phyloP scores from a whole-genome alignment of 2,329 filamentous ascomycete genomes.

The Triangularia setosa region DNA sequence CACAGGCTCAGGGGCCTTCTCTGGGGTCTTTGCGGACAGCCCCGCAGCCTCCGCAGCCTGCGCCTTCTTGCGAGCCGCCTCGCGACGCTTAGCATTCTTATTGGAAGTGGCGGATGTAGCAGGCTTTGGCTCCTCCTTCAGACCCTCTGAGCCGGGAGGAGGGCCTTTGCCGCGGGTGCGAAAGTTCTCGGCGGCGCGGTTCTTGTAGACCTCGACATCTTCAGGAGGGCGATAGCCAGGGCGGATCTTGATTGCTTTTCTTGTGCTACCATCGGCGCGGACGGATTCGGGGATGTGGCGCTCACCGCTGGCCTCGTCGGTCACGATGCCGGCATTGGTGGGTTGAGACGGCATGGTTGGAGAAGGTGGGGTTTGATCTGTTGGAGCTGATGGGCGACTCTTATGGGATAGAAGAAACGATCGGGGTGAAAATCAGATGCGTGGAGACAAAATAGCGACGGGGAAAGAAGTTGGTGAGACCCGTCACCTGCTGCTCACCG shows the following conservation, averaged over 20 bases:
- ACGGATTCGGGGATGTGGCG: slow-evolving; percentile 85
- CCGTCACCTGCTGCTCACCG: neutral
- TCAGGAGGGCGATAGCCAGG: slow-evolving; percentile 93
- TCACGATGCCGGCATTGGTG: slow-evolving; percentile 70
- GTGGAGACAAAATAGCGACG: neutral
- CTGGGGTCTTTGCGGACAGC: slow-evolving; percentile 52
- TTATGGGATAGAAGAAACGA: neutral
- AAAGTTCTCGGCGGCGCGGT: slow-evolving; percentile 80
- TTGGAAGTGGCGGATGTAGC: slow-evolving; percentile 53
- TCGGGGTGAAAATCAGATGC: neutral
- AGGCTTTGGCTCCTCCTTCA: slow-evolving; percentile 43
- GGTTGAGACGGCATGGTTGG: slow-evolving; percentile 45
- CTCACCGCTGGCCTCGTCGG: slow-evolving; percentile 69
- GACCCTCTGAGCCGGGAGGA: slow-evolving; percentile 69
- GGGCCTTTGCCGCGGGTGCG: slow-evolving; percentile 68
- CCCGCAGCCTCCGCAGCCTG: slow-evolving; percentile 55
- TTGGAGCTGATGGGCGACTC: neutral
- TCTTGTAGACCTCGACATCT: slow-evolving; percentile 95
- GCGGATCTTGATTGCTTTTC: slow-evolving; percentile 89
- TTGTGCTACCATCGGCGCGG: slow-evolving; percentile 83
- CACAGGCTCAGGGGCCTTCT: slow-evolving; percentile 30
- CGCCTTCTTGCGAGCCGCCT: slow-evolving; percentile 49
- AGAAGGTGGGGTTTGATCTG: neutral
- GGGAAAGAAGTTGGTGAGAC: neutral
- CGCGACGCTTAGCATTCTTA: slow-evolving; percentile 80